Conservation (phyloP, 1,284 basidiomycete genomes). For the Uromyces viciae-fabae region DNA sequence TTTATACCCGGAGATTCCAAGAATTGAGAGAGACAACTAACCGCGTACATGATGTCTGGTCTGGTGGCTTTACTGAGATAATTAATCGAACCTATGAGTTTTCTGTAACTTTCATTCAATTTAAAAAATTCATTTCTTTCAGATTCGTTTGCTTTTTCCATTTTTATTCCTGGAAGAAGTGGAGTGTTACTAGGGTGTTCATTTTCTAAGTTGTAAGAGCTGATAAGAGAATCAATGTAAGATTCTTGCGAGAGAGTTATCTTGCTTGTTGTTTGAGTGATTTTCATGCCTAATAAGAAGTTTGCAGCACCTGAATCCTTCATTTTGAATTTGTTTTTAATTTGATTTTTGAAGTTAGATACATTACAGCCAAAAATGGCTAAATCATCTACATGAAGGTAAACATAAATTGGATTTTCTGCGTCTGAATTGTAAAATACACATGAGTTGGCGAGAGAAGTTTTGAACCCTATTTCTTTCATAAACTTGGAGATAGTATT, state of each 20-base stretch:
- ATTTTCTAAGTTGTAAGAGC: background rate
- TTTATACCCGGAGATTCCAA: too few species aligned
- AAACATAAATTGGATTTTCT: background rate
- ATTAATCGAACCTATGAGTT: too few species aligned
- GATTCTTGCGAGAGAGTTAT: background rate
- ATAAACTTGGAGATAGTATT: background rate
- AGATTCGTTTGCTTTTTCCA: background rate
- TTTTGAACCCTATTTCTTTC: background rate
- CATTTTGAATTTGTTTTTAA: background rate
- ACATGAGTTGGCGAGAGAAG: background rate
- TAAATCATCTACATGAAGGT: too few species aligned
- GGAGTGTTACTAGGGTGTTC: background rate
- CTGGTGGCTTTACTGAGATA: too few species aligned
- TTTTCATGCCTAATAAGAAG: background rate
- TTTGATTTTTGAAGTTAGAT: background rate
- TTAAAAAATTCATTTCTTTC: background rate
- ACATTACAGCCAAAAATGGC: too few species aligned
- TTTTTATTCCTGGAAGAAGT: background rate
- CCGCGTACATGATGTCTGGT: too few species aligned
- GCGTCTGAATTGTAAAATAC: background rate
- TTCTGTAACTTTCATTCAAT: background rate
- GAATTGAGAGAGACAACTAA: too few species aligned
- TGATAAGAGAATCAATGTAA: background rate
- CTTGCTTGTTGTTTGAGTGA: background rate
- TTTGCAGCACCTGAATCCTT: too few species aligned